A percentile compares a stretch with the other conserved stretches of the same genome.
phyloP scores from a whole-genome alignment of 345 rosid species.

The Erodium maritimum region DNA sequence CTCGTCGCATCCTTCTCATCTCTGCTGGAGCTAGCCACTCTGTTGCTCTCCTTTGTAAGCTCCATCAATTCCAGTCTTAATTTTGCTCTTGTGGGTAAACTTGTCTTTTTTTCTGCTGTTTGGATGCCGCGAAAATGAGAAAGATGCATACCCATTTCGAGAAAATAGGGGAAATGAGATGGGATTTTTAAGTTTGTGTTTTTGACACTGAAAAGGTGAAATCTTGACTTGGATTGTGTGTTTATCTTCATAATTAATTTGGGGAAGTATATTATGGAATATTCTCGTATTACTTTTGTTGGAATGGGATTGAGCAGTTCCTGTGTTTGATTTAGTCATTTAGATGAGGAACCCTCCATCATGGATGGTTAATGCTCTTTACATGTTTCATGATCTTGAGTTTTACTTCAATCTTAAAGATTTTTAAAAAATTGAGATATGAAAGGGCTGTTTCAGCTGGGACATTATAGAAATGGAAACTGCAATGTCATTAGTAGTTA shows the following conservation, averaged over 20 bases:
- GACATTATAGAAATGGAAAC: background rate
- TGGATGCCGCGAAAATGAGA: background rate
- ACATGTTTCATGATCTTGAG: background rate
- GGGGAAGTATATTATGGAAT: background rate
- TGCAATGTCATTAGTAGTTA: background rate
- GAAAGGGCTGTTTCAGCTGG: background rate
- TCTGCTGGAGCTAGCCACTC: conserved; percentile 99
- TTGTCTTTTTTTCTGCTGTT: background rate
- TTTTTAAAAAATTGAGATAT: no score
- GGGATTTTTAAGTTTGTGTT: background rate
- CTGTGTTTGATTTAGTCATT: background rate
- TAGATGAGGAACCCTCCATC: no score
- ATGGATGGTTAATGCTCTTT: no score
- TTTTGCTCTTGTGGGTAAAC: background rate
- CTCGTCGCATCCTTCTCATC: conserved; percentile 56
- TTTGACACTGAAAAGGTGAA: background rate
- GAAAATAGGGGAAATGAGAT: background rate
- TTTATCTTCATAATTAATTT: no score
- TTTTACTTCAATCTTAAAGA: background rate
- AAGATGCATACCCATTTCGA: background rate
- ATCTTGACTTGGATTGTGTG: background rate
- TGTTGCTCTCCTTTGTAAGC: conserved; percentile 77
- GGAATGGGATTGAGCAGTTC: background rate
- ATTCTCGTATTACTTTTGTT: background rate
- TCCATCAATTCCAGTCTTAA: background rate